Evolutionary conservation across 768 basidiomycete genomes (phyloP), one percentile per base, ranked within the genome.

Genomic region (Steccherinum ochraceum): DNA sequence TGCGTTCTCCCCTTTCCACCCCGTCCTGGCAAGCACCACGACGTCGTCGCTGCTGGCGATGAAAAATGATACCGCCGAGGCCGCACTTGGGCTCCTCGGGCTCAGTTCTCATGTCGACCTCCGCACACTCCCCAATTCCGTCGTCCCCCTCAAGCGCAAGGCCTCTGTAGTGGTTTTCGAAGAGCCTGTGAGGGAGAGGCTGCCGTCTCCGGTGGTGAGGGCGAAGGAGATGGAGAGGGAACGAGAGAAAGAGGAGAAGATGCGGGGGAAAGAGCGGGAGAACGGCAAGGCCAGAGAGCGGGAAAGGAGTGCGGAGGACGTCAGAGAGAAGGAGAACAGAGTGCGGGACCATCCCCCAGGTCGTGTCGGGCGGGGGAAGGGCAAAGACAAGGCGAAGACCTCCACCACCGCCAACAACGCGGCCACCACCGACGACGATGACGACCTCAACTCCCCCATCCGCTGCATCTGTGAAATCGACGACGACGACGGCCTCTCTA

Each of bases 401-500:
- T 18, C 41, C 41, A 43, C 41, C n/a, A 18, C 41, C 41, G 21
- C 16, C 41, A 19, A 7, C 7, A 43, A 7, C 41, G 19, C 41
- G 10, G 19, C 41, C 41, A 43, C 7, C 41, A 19, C 41, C 18
- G 27, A 46, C 24, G 40, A 50, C 24, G 53, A 57, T 51, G 58
- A 60, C 55, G 52, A 58, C 35, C 49, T 56, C 46, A 18, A 7
- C 41, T 7, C 83, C 44, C 69, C 70, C 45, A 81, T 84, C 48
- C 71, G 73, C 43, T 93, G 91, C 64, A 86, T 90, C 52, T 93
- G 90, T 65, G 81, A 80, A 4, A 78, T 78, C 53, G 68, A 74
- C 43, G 75, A 81, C 61, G 91, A 91, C 67, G 89, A 91, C 64
- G 90, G 90, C 19, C 89, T 86, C 64, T 85, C 83, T 10, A 88